These are phyloP conservation scores for Larix sibirica DNA, from an alignment of 83 land plant genomes.

Conservation along the genomic window DNA sequence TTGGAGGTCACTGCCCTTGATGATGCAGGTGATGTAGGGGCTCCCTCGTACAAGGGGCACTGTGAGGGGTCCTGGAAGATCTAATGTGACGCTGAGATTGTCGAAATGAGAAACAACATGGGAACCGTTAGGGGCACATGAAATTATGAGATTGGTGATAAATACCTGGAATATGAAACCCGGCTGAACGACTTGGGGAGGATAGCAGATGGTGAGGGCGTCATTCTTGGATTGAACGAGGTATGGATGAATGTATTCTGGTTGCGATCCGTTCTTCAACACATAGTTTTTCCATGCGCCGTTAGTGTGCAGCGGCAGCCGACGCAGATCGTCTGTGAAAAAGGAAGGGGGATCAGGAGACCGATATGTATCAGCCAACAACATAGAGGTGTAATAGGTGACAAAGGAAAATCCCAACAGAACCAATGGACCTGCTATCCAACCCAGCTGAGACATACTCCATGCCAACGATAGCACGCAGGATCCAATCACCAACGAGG, in stretches of 20 bases:
- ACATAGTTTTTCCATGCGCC: conserved; percentile 50
- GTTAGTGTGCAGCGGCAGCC: conserved; percentile 23
- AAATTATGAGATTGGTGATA: conserved; percentile 55
- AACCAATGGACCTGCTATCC: conserved; percentile 59
- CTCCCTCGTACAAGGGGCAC: conserved; percentile 80
- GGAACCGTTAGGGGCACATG: not conserved
- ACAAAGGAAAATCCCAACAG: conserved; percentile 43
- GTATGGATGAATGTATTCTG: conserved; percentile 50
- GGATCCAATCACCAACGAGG: conserved; percentile 45
- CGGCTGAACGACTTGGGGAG: conserved; percentile 36
- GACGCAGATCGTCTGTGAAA: too few relatives aligned
- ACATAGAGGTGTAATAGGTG: conserved; percentile 52
- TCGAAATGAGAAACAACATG: conserved; percentile 37
- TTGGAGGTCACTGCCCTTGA: conserved; percentile 19
- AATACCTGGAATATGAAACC: conserved; percentile 56
- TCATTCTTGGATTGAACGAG: conserved; percentile 21
- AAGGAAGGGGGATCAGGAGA: conserved; percentile 32
- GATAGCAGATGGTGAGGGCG: conserved; percentile 40
- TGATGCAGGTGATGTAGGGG: conserved; percentile 23
- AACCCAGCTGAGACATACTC: conserved; percentile 74
- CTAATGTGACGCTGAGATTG: conserved; percentile 45
- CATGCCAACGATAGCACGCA: conserved; percentile 64
- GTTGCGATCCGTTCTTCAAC: conserved; percentile 31
- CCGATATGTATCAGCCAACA: conserved; percentile 61
- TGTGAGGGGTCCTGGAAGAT: conserved; percentile 19